A percentile compares a stretch with the other conserved stretches of the same genome.
These are phyloP conservation scores for Dendryphion nanum DNA, from an alignment of 2,329 filamentous ascomycete genomes.

Conservation along the genomic window DNA sequence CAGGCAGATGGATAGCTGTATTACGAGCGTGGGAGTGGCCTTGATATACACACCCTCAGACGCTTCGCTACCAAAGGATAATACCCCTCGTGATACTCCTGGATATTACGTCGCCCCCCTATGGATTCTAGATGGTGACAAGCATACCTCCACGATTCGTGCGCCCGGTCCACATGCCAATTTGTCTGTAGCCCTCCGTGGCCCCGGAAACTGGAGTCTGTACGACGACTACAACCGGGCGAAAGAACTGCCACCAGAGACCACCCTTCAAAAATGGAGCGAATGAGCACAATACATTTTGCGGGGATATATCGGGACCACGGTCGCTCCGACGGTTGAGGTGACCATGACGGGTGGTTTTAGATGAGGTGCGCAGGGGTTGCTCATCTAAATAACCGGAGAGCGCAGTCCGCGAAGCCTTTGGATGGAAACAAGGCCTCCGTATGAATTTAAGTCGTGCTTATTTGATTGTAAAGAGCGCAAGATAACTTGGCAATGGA, in stretches of 20 bases:
- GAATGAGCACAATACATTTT: conserved; percentile 4
- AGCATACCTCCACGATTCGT: too few species aligned
- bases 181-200: conserved; percentile 4
- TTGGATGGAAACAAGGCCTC: too few species aligned
- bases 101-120: conserved; percentile 3
- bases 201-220: conserved; percentile 15
- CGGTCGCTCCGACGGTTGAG: conserved; percentile 16
- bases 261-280: background rate
- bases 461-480: too few species aligned
- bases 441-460: too few species aligned
- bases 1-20: too few species aligned
- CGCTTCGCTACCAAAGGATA: conserved; percentile 3
- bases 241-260: background rate
- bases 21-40: conserved; percentile 3
- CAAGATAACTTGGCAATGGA: too few species aligned
- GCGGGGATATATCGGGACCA: conserved; percentile 5
- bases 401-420: conserved; percentile 10
- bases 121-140: too few species aligned
- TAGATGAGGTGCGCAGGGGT: conserved; percentile 27
- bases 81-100: conserved; percentile 5
- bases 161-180: conserved; percentile 9
- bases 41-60: conserved; percentile 7
- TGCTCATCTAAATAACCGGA: conserved; percentile 24
- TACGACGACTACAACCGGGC: conserved; percentile 8
- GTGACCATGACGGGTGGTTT: conserved; percentile 12